Percentiles rank a stretch among this genome's conserved stretches.
phyloP scores from a whole-genome alignment of 257 asterid genomes.

The Ilex aquifolium region DNA sequence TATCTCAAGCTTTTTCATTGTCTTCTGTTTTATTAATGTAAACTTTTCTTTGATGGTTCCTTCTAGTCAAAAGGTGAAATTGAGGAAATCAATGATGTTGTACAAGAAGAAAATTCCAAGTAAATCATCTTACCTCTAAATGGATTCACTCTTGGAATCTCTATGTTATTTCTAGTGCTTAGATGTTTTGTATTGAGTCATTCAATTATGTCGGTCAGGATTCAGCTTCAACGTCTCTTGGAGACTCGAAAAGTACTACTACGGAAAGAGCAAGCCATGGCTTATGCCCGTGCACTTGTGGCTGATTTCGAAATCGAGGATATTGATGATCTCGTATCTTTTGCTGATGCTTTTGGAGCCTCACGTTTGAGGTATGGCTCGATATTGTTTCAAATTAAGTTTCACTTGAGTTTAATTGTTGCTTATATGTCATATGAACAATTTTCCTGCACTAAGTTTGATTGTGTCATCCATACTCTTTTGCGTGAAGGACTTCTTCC shows the following conservation, averaged over 20 bases:
- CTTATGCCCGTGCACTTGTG: constrained; percentile 85
- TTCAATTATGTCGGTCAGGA: constrained; percentile 31
- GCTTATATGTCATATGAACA: not conserved
- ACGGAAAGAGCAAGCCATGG: constrained; percentile 88
- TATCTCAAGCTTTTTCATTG: not conserved
- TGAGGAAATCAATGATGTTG: constrained; percentile 39
- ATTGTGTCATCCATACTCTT: too few relatives aligned
- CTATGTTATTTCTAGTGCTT: not conserved
- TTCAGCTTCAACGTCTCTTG: constrained; percentile 60
- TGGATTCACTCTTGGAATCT: not conserved
- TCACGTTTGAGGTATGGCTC: constrained; percentile 53
- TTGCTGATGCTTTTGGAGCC: constrained; percentile 84
- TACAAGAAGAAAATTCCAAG: constrained; percentile 66
- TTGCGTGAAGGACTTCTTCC: too few relatives aligned
- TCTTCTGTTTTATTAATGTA: constrained; percentile 8
- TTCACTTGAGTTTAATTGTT: too few relatives aligned
- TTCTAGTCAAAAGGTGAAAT: constrained; percentile 38
- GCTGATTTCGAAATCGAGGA: constrained; percentile 76
- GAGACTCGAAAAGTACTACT: constrained; percentile 75
- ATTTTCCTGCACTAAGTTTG: too few relatives aligned
- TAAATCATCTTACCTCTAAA: constrained; percentile 26
- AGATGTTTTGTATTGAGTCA: constrained; percentile 7
- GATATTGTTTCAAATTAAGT: too few relatives aligned
- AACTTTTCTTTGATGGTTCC: constrained; percentile 9
- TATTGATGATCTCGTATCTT: constrained; percentile 65